Conservation (phyloP, 805 yeast genomes). For the Kuraishia capsulata region DNA sequence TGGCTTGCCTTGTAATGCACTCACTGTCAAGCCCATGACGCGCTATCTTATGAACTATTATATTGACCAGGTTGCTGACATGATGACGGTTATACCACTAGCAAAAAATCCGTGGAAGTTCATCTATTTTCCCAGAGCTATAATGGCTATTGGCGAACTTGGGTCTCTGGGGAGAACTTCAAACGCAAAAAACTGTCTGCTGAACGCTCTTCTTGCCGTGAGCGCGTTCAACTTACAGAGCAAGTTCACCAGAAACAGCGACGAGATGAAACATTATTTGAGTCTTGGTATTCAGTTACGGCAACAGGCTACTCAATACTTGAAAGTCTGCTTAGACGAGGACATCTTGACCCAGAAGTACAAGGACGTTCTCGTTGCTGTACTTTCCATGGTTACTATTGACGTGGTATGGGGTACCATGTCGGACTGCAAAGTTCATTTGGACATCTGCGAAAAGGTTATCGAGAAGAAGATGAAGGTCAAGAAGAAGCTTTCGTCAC, state of each 20-base stretch:
- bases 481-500: slow-evolving; percentile 59
- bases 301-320: slow-evolving; percentile 63
- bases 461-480: slow-evolving; percentile 59
- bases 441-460: slow-evolving; percentile 68
- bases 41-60: slow-evolving; percentile 67
- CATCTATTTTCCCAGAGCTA: slow-evolving; percentile 77
- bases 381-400: slow-evolving; percentile 77
- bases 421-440: slow-evolving; percentile 73
- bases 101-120: slow-evolving; percentile 84
- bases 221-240: slow-evolving; percentile 75
- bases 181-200: slow-evolving; percentile 64
- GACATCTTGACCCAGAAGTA: slow-evolving; percentile 55
- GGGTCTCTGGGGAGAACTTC: slow-evolving; percentile 67
- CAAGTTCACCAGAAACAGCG: slow-evolving; percentile 58
- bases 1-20: slow-evolving; percentile 51
- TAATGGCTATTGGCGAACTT: slow-evolving; percentile 75
- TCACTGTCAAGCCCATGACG: slow-evolving; percentile 61
- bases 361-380: slow-evolving; percentile 76
- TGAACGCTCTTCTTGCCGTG: slow-evolving; percentile 74
- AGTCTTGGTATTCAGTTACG: slow-evolving; percentile 68
- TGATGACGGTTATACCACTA: slow-evolving; percentile 53
- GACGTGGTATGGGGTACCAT: slow-evolving; percentile 89
- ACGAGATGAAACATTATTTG: slow-evolving; percentile 59
- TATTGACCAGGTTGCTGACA: slow-evolving; percentile 67
- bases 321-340: slow-evolving; percentile 46